Evolutionary conservation across 352 stramenopile species (phyloP).

Genomic region (Globisporangium nodosum): DNA sequence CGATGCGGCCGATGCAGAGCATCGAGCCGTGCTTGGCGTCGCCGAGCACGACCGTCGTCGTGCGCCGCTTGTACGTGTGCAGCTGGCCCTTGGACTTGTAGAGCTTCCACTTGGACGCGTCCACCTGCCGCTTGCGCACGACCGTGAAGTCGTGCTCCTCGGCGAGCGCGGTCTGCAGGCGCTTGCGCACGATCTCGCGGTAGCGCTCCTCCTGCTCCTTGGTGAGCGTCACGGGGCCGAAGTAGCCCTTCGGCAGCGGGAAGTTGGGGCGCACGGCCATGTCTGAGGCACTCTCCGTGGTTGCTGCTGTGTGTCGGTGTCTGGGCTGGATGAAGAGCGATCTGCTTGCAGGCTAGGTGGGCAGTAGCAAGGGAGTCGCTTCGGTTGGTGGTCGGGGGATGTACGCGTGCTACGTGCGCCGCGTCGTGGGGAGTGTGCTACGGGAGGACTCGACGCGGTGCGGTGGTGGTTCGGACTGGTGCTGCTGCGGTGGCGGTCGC

Average conservation of each 20-base stretch:
- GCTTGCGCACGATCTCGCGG: slow-evolving; percentile 12
- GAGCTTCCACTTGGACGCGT: slow-evolving; percentile 43
- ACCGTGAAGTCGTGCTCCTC: slow-evolving; percentile 15
- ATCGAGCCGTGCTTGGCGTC: slow-evolving; percentile 12
- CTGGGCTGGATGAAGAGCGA: neutral
- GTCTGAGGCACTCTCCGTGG: neutral
- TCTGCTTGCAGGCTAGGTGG: neutral
- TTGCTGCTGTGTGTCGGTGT: neutral
- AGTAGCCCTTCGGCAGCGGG: slow-evolving; percentile 18
- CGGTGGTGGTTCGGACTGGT: too few relatives aligned
- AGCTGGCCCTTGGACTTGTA: slow-evolving; percentile 30
- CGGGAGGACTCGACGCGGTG: neutral
- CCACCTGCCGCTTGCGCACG: slow-evolving; percentile 16
- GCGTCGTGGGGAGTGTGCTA: neutral
- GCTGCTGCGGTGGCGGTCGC: neutral
- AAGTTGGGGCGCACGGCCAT: slow-evolving; percentile 14
- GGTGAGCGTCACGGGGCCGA: slow-evolving; percentile 16
- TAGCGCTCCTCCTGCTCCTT: slow-evolving; percentile 28
- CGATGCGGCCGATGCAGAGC: slow-evolving; percentile 28
- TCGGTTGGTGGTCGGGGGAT: neutral
- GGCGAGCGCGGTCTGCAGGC: slow-evolving; percentile 6
- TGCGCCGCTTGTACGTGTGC: slow-evolving; percentile 31
- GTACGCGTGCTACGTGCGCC: neutral
- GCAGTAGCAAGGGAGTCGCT: neutral
- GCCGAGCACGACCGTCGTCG: slow-evolving; percentile 1